Conservation (phyloP, 257 asterid species). For the Nicotiana benthamiana region DNA sequence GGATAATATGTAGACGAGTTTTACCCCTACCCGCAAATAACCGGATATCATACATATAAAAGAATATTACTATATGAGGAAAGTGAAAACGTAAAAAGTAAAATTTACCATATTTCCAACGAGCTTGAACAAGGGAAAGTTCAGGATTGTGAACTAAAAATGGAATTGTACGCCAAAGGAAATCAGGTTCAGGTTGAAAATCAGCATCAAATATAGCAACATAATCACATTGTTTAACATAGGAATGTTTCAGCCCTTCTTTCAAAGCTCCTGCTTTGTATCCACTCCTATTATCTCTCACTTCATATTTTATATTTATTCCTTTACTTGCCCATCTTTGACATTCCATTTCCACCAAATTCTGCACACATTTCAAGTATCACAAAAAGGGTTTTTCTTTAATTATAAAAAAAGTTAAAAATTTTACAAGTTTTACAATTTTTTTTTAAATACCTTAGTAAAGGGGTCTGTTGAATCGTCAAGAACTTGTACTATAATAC, state of each 20-base stretch:
- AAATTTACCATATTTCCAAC: slow-evolving; percentile 80
- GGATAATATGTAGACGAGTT: too few species aligned
- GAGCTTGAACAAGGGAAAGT: slow-evolving; percentile 85
- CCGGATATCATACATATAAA: background rate
- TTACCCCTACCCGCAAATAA: too few species aligned
- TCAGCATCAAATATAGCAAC: slow-evolving; percentile 92
- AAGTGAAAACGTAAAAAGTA: background rate
- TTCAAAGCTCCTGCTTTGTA: slow-evolving; percentile 96
- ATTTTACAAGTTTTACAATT: background rate
- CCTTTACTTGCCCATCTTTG: slow-evolving; percentile 94
- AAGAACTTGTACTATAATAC: slow-evolving; percentile 78
- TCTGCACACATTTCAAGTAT: slow-evolving; percentile 27
- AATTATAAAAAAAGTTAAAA: background rate
- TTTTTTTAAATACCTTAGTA: slow-evolving; percentile 32
- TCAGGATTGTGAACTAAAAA: slow-evolving; percentile 69
- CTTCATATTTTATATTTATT: slow-evolving; percentile 79
- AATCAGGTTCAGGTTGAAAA: slow-evolving; percentile 94
- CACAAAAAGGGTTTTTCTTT: background rate
- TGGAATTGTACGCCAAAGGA: slow-evolving; percentile 73
- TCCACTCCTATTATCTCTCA: slow-evolving; percentile 79
- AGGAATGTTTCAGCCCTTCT: slow-evolving; percentile 60
- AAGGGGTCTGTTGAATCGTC: slow-evolving; percentile 87
- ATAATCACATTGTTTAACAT: slow-evolving; percentile 73
- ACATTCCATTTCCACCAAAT: slow-evolving; percentile 81
- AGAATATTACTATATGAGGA: background rate